Percentiles rank a stretch among this genome's conserved stretches.
Evolutionary conservation across 192 early-diverging fungal genomes (phyloP).

Genomic region (Podila verticillata): DNA sequence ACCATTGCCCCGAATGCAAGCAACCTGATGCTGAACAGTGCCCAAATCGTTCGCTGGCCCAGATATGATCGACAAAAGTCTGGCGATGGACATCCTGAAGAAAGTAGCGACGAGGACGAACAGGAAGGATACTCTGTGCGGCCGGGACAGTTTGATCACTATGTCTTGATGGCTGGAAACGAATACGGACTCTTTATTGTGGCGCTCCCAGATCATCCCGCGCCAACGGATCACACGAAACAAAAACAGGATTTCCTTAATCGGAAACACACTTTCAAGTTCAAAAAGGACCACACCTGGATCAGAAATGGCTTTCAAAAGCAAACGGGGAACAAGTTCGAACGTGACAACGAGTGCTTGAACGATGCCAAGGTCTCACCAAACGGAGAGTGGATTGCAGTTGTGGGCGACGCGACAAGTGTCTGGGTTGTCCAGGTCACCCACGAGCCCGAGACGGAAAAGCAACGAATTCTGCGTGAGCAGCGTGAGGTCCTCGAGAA

Average conservation of each 20-base stretch:
- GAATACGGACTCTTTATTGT: slow-evolving; percentile 26
- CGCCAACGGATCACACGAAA: background rate
- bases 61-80: slow-evolving; percentile 9
- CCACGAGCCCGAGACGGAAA: slow-evolving; percentile 30
- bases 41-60: slow-evolving; percentile 42
- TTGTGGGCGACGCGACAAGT: slow-evolving; percentile 54
- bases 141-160: slow-evolving; percentile 45
- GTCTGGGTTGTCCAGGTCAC: slow-evolving; percentile 47
- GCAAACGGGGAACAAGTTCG: background rate
- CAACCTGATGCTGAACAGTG: slow-evolving; percentile 24
- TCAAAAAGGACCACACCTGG: slow-evolving; percentile 32
- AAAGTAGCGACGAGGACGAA: slow-evolving; percentile 9
- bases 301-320: slow-evolving; percentile 31
- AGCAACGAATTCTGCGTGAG: slow-evolving; percentile 18
- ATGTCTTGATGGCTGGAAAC: slow-evolving; percentile 34
- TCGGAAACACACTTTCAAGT: slow-evolving; percentile 20
- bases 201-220: slow-evolving; percentile 28
- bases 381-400: slow-evolving; percentile 55
- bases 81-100: background rate
- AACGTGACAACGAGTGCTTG: slow-evolving; percentile 12
- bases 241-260: background rate
- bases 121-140: slow-evolving; percentile 27
- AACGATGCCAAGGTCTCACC: slow-evolving; percentile 62
- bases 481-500: slow-evolving; percentile 7
- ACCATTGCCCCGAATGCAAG: background rate